Conservation (phyloP, 345 rosid species). For the Ailanthus altissimus region DNA sequence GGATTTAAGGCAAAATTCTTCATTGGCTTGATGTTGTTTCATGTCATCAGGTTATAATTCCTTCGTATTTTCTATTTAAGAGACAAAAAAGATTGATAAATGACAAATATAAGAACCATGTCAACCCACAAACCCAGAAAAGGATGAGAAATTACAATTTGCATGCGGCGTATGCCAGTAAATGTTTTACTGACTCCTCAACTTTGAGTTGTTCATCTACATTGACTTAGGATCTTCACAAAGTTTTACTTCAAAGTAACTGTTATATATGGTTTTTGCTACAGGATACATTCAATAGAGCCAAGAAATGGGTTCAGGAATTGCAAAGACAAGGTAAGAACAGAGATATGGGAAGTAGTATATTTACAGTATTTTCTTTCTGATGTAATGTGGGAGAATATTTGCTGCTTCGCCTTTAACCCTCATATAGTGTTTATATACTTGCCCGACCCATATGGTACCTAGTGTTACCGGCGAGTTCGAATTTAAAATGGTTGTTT, state of each 20-base stretch:
- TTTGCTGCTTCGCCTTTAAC: not conserved
- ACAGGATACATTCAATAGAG: constrained; percentile 62
- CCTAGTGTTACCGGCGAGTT: too few relatives aligned
- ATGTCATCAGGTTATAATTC: not conserved
- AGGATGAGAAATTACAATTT: not conserved
- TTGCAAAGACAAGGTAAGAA: constrained; percentile 63
- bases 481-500: too few relatives aligned
- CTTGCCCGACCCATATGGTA: too few relatives aligned
- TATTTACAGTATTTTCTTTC: not conserved
- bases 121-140: not conserved
- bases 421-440: too few relatives aligned
- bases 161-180: not conserved
- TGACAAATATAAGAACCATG: not conserved
- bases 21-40: not conserved
- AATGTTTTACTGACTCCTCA: not conserved
- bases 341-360: not conserved
- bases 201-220: not conserved
- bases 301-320: constrained; percentile 70
- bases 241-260: not conserved
- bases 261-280: not conserved
- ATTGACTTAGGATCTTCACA: too few relatives aligned
- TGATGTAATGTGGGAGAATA: not conserved
- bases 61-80: not conserved
- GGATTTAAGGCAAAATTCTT: not conserved
- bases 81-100: not conserved